phyloP scores from a whole-genome alignment of 139 green algal genomes.

The Closterium sp. region DNA sequence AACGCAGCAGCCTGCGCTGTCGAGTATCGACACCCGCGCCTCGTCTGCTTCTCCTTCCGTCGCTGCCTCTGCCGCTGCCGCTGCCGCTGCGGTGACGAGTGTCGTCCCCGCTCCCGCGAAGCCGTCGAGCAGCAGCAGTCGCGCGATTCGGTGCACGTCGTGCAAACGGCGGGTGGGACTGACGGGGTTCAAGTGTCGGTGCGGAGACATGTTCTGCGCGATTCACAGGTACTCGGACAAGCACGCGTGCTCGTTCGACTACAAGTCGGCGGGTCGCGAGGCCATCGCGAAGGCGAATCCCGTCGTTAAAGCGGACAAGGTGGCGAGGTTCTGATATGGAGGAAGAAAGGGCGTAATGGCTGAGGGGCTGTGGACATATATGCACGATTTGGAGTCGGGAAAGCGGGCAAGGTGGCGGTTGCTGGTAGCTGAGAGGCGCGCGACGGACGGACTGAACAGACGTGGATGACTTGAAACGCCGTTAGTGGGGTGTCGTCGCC shows the following conservation, averaged over 20 bases:
- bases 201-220: slow-evolving; percentile 73
- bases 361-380: not conserved
- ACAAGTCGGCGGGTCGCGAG: slow-evolving; percentile 65
- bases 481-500: not conserved
- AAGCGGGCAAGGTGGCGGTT: no score
- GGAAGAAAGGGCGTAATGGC: not conserved
- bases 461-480: no score
- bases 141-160: slow-evolving; percentile 39
- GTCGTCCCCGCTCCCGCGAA: not conserved
- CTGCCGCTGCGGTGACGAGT: not conserved
- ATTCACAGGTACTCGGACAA: slow-evolving; percentile 80
- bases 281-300: slow-evolving; percentile 63
- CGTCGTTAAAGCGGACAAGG: slow-evolving; percentile 52
- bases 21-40: not conserved
- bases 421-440: no score
- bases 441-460: no score
- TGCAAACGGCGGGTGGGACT: slow-evolving; percentile 74
- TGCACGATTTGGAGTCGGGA: not conserved
- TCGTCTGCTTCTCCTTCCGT: not conserved
- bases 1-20: not conserved
- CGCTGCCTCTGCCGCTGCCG: not conserved
- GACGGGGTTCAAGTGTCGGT: slow-evolving; percentile 88
- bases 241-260: slow-evolving; percentile 82
- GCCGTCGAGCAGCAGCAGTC: not conserved
- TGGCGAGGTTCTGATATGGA: slow-evolving; percentile 59